Percentiles rank a stretch among this genome's conserved stretches.
Evolutionary conservation across 495 filamentous ascomycete species (phyloP).

Genomic region (Neurospora intermedia): DNA sequence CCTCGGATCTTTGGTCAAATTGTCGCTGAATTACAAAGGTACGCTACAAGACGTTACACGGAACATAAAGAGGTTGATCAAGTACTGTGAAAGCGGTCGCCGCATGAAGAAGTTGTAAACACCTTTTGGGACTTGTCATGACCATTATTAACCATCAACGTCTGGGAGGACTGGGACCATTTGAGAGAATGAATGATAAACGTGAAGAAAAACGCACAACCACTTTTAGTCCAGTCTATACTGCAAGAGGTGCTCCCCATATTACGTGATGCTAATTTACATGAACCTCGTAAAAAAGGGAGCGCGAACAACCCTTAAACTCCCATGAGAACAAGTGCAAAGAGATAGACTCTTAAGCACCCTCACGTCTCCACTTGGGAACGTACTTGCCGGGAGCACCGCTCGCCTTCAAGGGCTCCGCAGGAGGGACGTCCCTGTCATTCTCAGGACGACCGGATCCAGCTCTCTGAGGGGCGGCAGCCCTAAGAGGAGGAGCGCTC

Average conservation of each 20-base stretch:
- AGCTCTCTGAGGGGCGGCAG: slow-evolving; percentile 18
- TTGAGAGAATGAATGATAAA: not conserved
- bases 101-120: too few species aligned
- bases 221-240: not conserved
- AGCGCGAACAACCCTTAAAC: slow-evolving; percentile 11
- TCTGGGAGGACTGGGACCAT: not conserved
- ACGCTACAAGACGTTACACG: not conserved
- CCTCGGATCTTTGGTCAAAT: not conserved
- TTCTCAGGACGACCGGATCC: slow-evolving; percentile 22
- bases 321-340: slow-evolving; percentile 9
- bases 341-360: slow-evolving; percentile 7
- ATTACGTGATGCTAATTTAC: slow-evolving; percentile 22
- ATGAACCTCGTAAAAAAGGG: slow-evolving; percentile 15
- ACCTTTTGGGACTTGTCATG: not conserved
- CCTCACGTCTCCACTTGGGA: slow-evolving; percentile 25
- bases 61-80: too few species aligned
- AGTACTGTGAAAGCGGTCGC: too few species aligned
- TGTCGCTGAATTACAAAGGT: not conserved
- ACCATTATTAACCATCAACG: not conserved
- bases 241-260: slow-evolving; percentile 4
- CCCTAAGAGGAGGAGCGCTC: slow-evolving; percentile 12
- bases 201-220: not conserved
- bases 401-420: slow-evolving; percentile 32
- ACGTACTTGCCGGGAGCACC: slow-evolving; percentile 37
- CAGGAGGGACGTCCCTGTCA: slow-evolving; percentile 14